Evolutionary conservation across 805 yeast species (phyloP).

Genomic region (Starmerella geochares): DNA sequence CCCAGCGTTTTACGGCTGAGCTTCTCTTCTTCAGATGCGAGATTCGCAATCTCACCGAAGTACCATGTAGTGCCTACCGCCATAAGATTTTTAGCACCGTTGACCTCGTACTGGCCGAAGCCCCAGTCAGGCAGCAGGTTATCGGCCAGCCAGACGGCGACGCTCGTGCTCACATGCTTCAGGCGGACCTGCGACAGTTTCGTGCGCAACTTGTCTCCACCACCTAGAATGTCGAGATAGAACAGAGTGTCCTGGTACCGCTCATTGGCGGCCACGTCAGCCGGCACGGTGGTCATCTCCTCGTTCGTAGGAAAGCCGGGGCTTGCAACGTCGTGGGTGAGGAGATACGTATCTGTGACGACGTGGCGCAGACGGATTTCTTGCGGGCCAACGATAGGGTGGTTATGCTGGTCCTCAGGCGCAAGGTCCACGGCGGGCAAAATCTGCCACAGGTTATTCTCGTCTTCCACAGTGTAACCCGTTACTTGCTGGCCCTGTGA

Average conservation of each 20-base stretch:
- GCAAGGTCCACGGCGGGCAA: conserved; percentile 26
- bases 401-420: conserved; percentile 32
- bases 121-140: conserved; percentile 86
- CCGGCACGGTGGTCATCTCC: conserved; percentile 87
- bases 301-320: conserved; percentile 55
- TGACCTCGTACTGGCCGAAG: conserved; percentile 80
- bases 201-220: conserved; percentile 38
- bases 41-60: conserved; percentile 56
- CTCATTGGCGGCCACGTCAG: conserved; percentile 55
- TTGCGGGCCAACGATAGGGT: conserved; percentile 47
- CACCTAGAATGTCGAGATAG: conserved; percentile 36
- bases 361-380: conserved; percentile 62
- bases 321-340: conserved; percentile 71
- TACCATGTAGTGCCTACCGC: conserved; percentile 66
- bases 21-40: conserved; percentile 45
- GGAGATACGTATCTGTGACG: conserved; percentile 61
- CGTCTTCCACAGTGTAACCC: conserved; percentile 71
- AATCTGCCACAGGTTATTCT: conserved; percentile 65
- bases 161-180: conserved; percentile 55
- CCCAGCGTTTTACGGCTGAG: conserved; percentile 34
- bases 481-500: conserved; percentile 92
- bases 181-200: conserved; percentile 75
- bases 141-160: conserved; percentile 82
- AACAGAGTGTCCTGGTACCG: conserved; percentile 69
- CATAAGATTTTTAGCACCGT: conserved; percentile 76